These are phyloP conservation scores for Corinectria fuckeliana DNA, from an alignment of 2,329 filamentous ascomycete species.

Conservation along the genomic window DNA sequence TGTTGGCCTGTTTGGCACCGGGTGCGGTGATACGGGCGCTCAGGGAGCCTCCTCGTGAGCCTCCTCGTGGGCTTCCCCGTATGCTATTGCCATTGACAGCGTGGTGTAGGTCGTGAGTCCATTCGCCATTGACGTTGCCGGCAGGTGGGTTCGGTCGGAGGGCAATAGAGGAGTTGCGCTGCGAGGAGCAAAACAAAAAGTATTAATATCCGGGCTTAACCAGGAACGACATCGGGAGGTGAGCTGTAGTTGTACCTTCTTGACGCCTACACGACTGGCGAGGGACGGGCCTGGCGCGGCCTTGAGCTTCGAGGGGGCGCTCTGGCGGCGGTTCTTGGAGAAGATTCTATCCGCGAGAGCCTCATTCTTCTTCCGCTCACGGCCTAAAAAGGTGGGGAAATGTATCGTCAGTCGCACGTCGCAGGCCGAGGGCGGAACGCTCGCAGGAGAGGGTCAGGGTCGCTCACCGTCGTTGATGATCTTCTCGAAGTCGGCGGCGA, in stretches of 20 bases:
- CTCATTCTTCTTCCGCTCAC: conserved; percentile 75
- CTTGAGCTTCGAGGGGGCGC: conserved; percentile 59
- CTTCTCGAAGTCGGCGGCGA: conserved; percentile 59
- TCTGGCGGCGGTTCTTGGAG: conserved; percentile 63
- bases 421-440: background rate
- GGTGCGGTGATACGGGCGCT: conserved; percentile 54
- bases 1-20: conserved; percentile 38
- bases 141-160: conserved; percentile 37
- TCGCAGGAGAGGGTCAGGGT: background rate
- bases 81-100: conserved; percentile 46
- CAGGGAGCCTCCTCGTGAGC: conserved; percentile 47
- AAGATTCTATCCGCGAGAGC: conserved; percentile 76
- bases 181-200: conserved; percentile 14
- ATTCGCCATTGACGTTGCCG: conserved; percentile 70
- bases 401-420: conserved; percentile 6
- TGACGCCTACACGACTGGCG: conserved; percentile 74
- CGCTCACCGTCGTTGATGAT: conserved; percentile 59
- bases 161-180: conserved; percentile 34
- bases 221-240: background rate
- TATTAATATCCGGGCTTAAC: conserved; percentile 12
- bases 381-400: conserved; percentile 49
- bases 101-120: conserved; percentile 73
- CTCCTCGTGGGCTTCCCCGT: conserved; percentile 36
- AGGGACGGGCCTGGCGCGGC: conserved; percentile 61
- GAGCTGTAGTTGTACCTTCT: conserved; percentile 61